These are phyloP conservation scores for Sclerotinia glacialis DNA, from an alignment of 2,329 filamentous ascomycete genomes.

Conservation along the genomic window DNA sequence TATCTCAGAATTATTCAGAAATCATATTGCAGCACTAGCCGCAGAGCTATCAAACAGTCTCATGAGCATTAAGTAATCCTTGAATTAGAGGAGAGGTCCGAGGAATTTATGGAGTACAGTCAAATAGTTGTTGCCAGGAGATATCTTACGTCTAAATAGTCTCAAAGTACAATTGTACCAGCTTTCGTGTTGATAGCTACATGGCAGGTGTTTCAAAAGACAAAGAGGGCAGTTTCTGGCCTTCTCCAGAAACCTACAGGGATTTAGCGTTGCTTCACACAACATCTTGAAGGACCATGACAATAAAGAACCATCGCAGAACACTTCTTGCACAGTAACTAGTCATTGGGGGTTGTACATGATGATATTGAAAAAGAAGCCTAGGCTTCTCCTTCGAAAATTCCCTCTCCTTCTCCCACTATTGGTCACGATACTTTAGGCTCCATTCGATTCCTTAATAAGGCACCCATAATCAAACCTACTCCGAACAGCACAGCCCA, in stretches of 20 bases:
- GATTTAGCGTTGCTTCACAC: accelerated
- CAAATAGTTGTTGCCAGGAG: neutral
- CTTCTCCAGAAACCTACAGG: neutral
- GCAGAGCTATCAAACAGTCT: neutral
- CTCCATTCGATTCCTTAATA: neutral
- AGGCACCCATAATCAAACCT: neutral
- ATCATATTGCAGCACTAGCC: neutral
- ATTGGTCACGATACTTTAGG: neutral
- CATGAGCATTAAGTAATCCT: accelerated
- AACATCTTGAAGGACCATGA: neutral
- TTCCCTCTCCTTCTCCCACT: too few relatives aligned
- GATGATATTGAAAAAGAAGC: neutral
- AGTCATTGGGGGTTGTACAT: neutral
- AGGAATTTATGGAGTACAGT: neutral
- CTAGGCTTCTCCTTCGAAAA: neutral
- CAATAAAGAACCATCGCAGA: neutral
- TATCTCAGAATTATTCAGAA: neutral
- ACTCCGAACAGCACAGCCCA: neutral
- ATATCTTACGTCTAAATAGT: accelerated
- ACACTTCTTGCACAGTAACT: neutral
- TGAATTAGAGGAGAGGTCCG: accelerated
- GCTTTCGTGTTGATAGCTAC: too few relatives aligned
- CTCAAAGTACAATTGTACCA: neutral
- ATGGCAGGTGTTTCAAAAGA: neutral
- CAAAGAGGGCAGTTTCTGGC: neutral